A percentile compares a stretch with the other conserved stretches of the same genome.
Evolutionary conservation across 1,284 basidiomycete genomes (phyloP).

Genomic region (Violaceomyces palustris): DNA sequence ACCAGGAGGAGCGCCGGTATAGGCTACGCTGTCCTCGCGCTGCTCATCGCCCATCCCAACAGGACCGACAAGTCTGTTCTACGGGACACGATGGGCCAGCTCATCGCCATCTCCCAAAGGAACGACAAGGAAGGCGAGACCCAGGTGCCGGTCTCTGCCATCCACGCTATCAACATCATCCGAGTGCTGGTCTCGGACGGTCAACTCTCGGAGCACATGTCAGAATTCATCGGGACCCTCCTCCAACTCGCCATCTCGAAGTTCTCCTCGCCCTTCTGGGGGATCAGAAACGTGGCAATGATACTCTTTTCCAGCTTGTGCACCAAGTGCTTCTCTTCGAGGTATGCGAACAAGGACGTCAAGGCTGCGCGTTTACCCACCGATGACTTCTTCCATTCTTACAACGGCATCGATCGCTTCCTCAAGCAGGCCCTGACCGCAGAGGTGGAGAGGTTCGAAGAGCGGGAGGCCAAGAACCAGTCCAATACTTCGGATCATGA

Average conservation of each 20-base stretch:
- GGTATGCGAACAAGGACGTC: slow-evolving; percentile 29
- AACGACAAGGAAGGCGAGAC: neutral
- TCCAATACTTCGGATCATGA: slow-evolving; percentile 7
- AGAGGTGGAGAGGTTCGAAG: no score
- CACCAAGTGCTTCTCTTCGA: slow-evolving; percentile 42
- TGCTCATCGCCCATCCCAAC: slow-evolving; percentile 42
- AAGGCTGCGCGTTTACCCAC: slow-evolving; percentile 21
- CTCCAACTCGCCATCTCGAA: slow-evolving; percentile 48
- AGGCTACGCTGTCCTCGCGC: slow-evolving; percentile 51
- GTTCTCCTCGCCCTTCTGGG: slow-evolving; percentile 52
- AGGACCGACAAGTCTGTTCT: slow-evolving; percentile 14
- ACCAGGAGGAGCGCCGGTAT: slow-evolving; percentile 53
- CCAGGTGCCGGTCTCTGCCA: slow-evolving; percentile 20
- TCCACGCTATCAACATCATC: slow-evolving; percentile 53
- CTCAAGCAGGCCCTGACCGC: slow-evolving; percentile 11
- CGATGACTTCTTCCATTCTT: slow-evolving; percentile 32
- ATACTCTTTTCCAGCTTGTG: slow-evolving; percentile 52
- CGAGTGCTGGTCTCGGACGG: slow-evolving; percentile 46
- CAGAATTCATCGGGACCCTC: slow-evolving; percentile 35
- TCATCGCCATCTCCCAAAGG: slow-evolving; percentile 19
- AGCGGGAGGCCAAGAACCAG: slow-evolving; percentile 1
- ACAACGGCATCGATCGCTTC: slow-evolving; percentile 21
- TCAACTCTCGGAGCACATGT: slow-evolving; percentile 25
- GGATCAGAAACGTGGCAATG: slow-evolving; percentile 53
- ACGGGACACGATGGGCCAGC: slow-evolving; percentile 14